Base-by-base conservation (phyloP, 352 stramenopile species). In the Phytophthora uliginosa region DNA sequence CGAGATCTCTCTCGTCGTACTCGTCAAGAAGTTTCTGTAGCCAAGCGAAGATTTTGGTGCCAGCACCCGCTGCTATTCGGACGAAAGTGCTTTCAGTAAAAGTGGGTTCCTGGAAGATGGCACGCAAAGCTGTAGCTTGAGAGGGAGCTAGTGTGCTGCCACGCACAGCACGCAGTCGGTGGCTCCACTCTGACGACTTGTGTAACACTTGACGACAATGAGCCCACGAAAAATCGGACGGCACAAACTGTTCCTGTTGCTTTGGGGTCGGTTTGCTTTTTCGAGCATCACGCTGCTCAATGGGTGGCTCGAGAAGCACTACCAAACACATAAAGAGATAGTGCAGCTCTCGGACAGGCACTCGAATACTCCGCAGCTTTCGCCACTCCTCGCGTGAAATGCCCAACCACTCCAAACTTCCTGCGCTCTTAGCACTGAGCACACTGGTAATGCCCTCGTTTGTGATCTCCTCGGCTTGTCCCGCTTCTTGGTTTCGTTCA, bases 301-400 rank as follows among this genome's bases (percentile, higher is more conserved):
- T 66, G 3, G 85, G 77, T n/a, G 77, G 82, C 18, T 94, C 79
- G 7, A 94, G 60, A 22, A 95, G 63, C 4, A 93, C 69, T n/a
- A 90, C 77, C 45, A 95, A 73, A 58, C 86, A 94, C 82, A 95
- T 92, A 72, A 94, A 86, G 4, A 95, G 74, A 52, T 86, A 91
- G 55, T 95, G 88, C 15, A 95, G 74, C 76, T 94, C 88, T 58
- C 83, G 84, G 9, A 90, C 74, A 5, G 86, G 85, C 0, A 92
- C 79, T 8, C 86, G 88, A 34, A 93, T 91, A 42, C 73, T 75
- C 10, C 84, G 83, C 42, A 95, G 69, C 59, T 91, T 83, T 33
- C 85, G 69, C 67, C 86, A 89, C 52, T 95, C 86, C 33, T 91
- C 86, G 13, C 79, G 80, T 24, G 88, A 88, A 57, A 95, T 90